Percentiles rank a stretch among this genome's conserved stretches.
These are phyloP conservation scores for Marchantia paleacea DNA, from an alignment of 225 moss, liverwort and hornwort genomes.

Conservation along the genomic window DNA sequence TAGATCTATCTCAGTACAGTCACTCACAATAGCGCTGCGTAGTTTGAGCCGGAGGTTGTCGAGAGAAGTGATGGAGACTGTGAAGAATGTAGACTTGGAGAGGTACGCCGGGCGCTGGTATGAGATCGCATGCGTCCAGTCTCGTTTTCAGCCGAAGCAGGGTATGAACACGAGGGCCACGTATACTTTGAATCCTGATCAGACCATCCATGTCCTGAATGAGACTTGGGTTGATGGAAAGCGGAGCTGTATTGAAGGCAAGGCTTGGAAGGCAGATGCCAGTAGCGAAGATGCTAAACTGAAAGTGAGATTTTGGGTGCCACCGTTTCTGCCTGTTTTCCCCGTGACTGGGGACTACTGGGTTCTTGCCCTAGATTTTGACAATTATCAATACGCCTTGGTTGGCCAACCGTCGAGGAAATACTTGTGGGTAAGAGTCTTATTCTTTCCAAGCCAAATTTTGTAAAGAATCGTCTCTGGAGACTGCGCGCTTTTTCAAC, in stretches of 20 bases:
- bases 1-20: not conserved
- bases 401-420: slow-evolving; percentile 75
- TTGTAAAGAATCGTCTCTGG: too few species aligned
- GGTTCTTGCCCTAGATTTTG: slow-evolving; percentile 66
- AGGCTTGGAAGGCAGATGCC: slow-evolving; percentile 67
- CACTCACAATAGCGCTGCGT: not conserved
- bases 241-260: slow-evolving; percentile 57
- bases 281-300: slow-evolving; percentile 61
- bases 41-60: slow-evolving; percentile 41
- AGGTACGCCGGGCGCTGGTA: slow-evolving; percentile 78
- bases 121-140: slow-evolving; percentile 66
- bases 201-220: slow-evolving; percentile 64
- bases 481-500: too few species aligned
- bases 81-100: slow-evolving; percentile 62
- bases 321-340: slow-evolving; percentile 64
- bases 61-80: slow-evolving; percentile 48
- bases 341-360: slow-evolving; percentile 85
- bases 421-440: slow-evolving; percentile 64
- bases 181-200: slow-evolving; percentile 59
- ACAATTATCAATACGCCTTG: slow-evolving; percentile 65
- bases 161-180: slow-evolving; percentile 75
- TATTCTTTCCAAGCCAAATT: not conserved
- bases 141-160: slow-evolving; percentile 57
- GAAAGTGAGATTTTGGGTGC: slow-evolving; percentile 69
- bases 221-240: slow-evolving; percentile 67